Evolutionary conservation across 2,329 filamentous ascomycete genomes (phyloP).

Genomic region (Fusarium solani-melongenae): DNA sequence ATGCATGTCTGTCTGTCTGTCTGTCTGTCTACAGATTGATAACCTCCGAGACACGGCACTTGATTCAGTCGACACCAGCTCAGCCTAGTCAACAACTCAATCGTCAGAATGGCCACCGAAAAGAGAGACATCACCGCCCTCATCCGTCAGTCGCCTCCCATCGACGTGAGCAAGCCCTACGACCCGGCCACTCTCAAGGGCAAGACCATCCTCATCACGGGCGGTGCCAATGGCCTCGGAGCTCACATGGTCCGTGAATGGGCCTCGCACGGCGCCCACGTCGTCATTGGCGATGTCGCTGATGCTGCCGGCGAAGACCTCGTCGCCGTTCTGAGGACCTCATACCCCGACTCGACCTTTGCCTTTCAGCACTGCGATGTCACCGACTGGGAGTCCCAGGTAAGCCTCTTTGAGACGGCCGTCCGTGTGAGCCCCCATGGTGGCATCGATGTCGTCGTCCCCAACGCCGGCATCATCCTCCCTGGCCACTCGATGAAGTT

Average conservation of each 20-base stretch:
- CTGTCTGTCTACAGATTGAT: slow-evolving; percentile 1
- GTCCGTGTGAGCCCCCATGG: slow-evolving; percentile 63
- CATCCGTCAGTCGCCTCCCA: slow-evolving; percentile 53
- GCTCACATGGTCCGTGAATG: slow-evolving; percentile 64
- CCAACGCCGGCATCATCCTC: slow-evolving; percentile 71
- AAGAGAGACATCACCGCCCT: slow-evolving; percentile 37
- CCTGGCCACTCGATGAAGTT: slow-evolving; percentile 50
- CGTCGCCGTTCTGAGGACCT: slow-evolving; percentile 61
- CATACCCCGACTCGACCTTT: slow-evolving; percentile 54
- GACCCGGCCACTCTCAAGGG: slow-evolving; percentile 57
- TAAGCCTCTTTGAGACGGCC: slow-evolving; percentile 70
- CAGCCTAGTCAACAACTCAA: not conserved
- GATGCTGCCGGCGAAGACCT: slow-evolving; percentile 63
- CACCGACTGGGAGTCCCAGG: slow-evolving; percentile 72
- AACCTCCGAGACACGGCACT: not conserved
- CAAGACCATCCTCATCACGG: slow-evolving; percentile 73
- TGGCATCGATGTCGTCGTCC: slow-evolving; percentile 71
- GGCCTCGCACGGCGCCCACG: slow-evolving; percentile 66
- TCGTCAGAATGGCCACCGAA: slow-evolving; percentile 16
- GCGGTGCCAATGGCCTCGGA: slow-evolving; percentile 71
- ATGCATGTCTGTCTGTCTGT: too few species aligned
- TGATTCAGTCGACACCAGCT: not conserved
- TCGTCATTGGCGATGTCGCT: slow-evolving; percentile 74
- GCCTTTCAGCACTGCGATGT: slow-evolving; percentile 73
- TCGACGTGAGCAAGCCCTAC: slow-evolving; percentile 59